Percentiles rank a stretch among this genome's conserved stretches.
phyloP scores from a whole-genome alignment of 2,329 filamentous ascomycete species.

The Xylariaceae sp. region DNA sequence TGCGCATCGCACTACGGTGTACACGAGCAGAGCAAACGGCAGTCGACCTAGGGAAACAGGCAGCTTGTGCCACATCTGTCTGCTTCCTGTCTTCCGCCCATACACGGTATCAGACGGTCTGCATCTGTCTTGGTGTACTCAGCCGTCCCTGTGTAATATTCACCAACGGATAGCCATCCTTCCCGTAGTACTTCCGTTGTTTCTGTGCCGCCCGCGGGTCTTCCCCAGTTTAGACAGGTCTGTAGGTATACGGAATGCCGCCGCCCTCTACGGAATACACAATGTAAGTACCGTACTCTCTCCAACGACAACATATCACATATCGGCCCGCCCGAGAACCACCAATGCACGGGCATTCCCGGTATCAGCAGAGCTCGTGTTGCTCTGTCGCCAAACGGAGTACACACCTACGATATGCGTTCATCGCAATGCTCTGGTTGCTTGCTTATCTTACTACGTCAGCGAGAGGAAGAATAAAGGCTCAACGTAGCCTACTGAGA shows the following conservation, averaged over 20 bases:
- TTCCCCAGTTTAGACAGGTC: not conserved
- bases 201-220: conserved; percentile 5
- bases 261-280: conserved; percentile 3
- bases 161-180: conserved; percentile 10
- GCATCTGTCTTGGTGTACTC: conserved; percentile 21
- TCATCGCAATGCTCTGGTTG: conserved; percentile 12
- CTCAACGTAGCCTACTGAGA: conserved; percentile 26
- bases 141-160: conserved; percentile 13
- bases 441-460: not conserved
- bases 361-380: conserved; percentile 16
- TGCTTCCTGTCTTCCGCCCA: not conserved
- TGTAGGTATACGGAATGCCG: not conserved
- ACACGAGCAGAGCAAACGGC: conserved; percentile 3
- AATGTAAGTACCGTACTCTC: not conserved
- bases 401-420: conserved; percentile 8
- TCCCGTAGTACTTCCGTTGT: conserved; percentile 13
- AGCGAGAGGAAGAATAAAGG: conserved; percentile 2
- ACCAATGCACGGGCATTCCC: conserved; percentile 10
- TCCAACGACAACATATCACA: conserved; percentile 2
- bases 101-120: conserved; percentile 4
- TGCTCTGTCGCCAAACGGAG: conserved; percentile 11
- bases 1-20: not conserved
- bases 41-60: conserved; percentile 17
- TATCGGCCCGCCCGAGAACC: conserved; percentile 14
- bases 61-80: conserved; percentile 20